Base-by-base conservation (phyloP, 345 rosid genomes). In the Salix viminalis region DNA sequence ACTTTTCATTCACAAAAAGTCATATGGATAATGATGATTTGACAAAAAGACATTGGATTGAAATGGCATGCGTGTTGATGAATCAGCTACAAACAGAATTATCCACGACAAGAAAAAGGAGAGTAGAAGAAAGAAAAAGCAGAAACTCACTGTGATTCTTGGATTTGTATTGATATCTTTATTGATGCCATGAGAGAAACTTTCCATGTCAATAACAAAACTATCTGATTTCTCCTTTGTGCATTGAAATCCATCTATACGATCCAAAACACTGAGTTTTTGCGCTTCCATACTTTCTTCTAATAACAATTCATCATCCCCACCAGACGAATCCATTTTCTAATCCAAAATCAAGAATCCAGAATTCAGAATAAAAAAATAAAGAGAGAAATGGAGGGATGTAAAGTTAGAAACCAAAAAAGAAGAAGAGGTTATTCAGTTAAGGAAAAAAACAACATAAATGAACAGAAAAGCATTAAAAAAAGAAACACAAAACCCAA, bases 201-300 rank as follows among this genome's bases (percentile, higher is more conserved):
- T 85, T 62, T 90, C 96, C 83, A 91, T 87, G 81, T 91, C 91
- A 60, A 93, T 90, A 30, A 90, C 92, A 73, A 90, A 91, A 82
- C 84, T 85, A 61, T 88, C 93, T 48, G 94, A 79, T 64, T 87
- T 87, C 76, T 85, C 88, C 9, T 68, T 41, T 56, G 73, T 71
- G 76, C 77, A 86, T 37, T 87, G 87, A 69, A 86, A 81, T 34
- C 91, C 91, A 77, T 81, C 88, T 73, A 84, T 65, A 7, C 87
- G 89, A 85, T 86, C 92, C 41, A 84, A 78, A 61, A 83, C 81
- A 28, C 85, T 75, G 42, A 79, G 75, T 73, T 76, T 87, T 82
- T 80, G 84, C 34, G 76, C 58, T 50, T 48, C 80, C 77, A 74
- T 67, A 48, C 44, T 74, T 46, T 77, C 81, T 28, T 84, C 86